Evolutionary conservation across 2,329 filamentous ascomycete genomes (phyloP).

Genomic region (Davidsoniella australis): DNA sequence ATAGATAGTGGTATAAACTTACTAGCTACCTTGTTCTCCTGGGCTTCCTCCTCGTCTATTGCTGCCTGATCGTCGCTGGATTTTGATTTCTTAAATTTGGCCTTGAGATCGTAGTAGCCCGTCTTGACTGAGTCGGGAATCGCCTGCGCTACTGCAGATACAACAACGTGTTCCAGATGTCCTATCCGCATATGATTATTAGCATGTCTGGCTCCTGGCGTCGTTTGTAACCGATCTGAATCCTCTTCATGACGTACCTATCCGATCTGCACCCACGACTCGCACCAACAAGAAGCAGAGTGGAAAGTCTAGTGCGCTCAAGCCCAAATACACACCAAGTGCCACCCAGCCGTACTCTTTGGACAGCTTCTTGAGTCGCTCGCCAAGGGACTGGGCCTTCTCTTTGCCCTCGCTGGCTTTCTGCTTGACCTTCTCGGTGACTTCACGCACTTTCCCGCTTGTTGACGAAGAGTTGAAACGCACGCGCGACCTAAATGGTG

Average conservation of each 20-base stretch:
- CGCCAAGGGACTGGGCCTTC: slow-evolving; percentile 35
- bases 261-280: slow-evolving; percentile 65
- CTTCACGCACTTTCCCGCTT: slow-evolving; percentile 4
- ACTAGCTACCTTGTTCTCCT: slow-evolving; percentile 41
- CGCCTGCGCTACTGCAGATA: slow-evolving; percentile 38
- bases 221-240: background rate
- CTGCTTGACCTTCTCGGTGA: slow-evolving; percentile 6
- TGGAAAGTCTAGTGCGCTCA: slow-evolving; percentile 81
- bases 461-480: slow-evolving; percentile 7
- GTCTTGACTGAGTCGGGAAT: slow-evolving; percentile 34
- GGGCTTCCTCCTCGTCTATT: slow-evolving; percentile 21
- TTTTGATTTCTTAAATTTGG: slow-evolving; percentile 15
- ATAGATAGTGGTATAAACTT: slow-evolving; percentile 25
- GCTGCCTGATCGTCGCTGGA: slow-evolving; percentile 14
- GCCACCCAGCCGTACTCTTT: slow-evolving; percentile 91
- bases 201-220: background rate
- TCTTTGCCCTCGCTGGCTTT: slow-evolving; percentile 9
- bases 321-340: slow-evolving; percentile 69
- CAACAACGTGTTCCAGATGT: slow-evolving; percentile 47
- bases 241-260: slow-evolving; percentile 34
- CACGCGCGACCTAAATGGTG: background rate
- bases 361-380: slow-evolving; percentile 64
- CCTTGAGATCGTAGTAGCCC: slow-evolving; percentile 22
- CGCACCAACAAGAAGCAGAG: slow-evolving; percentile 86
- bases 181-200: slow-evolving; percentile 23